phyloP scores from a whole-genome alignment of 2,329 filamentous ascomycete species.

The Calonectria pseudoreteaudii region DNA sequence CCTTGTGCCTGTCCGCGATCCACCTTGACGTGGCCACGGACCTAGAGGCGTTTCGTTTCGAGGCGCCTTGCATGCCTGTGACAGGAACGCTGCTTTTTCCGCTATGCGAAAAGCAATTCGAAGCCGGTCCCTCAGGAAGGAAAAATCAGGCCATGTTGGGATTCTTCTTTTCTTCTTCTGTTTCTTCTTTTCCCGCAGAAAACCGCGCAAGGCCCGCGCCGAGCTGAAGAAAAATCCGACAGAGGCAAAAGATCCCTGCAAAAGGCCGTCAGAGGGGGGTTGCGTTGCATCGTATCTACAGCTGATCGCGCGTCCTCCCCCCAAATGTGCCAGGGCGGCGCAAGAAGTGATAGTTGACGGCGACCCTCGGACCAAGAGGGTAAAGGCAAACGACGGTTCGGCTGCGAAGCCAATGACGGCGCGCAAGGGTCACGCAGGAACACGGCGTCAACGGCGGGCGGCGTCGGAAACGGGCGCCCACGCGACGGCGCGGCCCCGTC shows the following conservation, averaged over 20 bases:
- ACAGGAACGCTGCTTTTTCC: conserved; percentile 7
- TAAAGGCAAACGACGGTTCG: background rate
- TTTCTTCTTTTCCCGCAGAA: background rate
- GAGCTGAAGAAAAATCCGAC: background rate
- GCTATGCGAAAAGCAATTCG: background rate
- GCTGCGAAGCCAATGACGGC: background rate
- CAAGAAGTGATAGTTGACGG: background rate
- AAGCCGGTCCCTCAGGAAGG: background rate
- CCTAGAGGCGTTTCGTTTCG: conserved; percentile 2
- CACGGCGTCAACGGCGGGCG: background rate
- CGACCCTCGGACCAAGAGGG: background rate
- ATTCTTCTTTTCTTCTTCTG: background rate
- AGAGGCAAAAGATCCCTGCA: background rate
- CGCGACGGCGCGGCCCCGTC: background rate
- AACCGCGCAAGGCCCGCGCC: background rate
- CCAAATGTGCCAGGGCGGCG: background rate
- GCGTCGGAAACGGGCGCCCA: conserved; percentile 3
- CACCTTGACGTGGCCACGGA: background rate
- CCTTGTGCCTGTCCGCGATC: background rate
- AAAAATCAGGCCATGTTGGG: background rate
- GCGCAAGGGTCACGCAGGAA: background rate
- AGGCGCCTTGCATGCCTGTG: background rate
- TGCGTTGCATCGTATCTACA: background rate
- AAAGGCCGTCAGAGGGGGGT: background rate
- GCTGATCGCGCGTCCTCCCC: background rate